Base-by-base conservation (phyloP, 768 basidiomycete species). In the Boletales sp. region DNA sequence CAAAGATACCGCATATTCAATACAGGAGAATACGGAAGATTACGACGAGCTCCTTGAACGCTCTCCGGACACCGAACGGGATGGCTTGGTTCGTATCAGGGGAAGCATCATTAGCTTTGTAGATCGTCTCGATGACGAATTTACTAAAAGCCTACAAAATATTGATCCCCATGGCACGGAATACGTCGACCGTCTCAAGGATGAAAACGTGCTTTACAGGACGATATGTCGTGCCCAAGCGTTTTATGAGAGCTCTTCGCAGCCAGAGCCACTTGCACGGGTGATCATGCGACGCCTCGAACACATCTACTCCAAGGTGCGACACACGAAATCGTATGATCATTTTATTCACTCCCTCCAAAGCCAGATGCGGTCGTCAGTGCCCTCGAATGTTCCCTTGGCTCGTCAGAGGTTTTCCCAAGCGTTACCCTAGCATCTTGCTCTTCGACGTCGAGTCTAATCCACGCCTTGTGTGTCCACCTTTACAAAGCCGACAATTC, bases 161-260 rank as follows among this genome's bases (percentile, higher is more conserved):
- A 93, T 96, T 56, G 96, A 99, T 62, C 95, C 96, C 8, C 96
- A 99, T 65, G 94, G 96, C 2, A 92, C 90, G n/a, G 96, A 99
- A 69, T 99, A 99, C 64, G 88, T 99, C 39, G 96, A 97, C 64
- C 82, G 96, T 42, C 74, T 99, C 50, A 93, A 93, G 71, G 94
- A 98, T 64, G 97, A 98, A 73, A 91, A 93, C 63, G 84, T 86
- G 14, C 79, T 99, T 19, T 99, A 98, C 69, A 81, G 83, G 65
- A 94, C 92, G 31, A 91, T 99, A 57, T 92, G 90, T 68, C 87
- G 90, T 44, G 87, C 94, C 0, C 92, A 97, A 69, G 82, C 86
- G 10, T 86, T 93, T 63, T 98, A 95, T 69, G 94, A 96, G 74
- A 80, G 79, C 59, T 86, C 83, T 15, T 73, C 76, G 25, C 84